These are phyloP conservation scores for Coniosporium apollinis DNA, from an alignment of 495 filamentous ascomycete species.

Conservation along the genomic window DNA sequence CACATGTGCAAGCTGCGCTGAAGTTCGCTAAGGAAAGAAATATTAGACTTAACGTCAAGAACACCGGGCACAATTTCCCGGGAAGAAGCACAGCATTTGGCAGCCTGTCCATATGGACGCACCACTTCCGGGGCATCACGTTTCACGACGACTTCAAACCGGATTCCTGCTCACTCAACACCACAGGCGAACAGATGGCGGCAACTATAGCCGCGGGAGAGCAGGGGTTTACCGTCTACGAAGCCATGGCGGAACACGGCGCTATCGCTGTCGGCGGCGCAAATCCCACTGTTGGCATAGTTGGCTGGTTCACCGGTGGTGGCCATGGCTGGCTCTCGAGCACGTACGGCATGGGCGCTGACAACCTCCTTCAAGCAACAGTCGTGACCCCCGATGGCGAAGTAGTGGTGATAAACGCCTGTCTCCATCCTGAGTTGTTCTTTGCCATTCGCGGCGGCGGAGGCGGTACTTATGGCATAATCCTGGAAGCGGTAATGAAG, in stretches of 20 bases:
- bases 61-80: conserved; percentile 20
- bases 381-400: conserved; percentile 2
- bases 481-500: not conserved
- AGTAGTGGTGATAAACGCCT: not conserved
- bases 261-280: conserved; percentile 7
- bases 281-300: not conserved
- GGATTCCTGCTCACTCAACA: conserved; percentile 3
- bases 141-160: conserved; percentile 16
- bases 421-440: conserved; percentile 10
- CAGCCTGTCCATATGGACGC: conserved; percentile 25
- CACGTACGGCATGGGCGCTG: conserved; percentile 1
- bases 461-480: conserved; percentile 11
- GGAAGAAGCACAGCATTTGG: conserved; percentile 20
- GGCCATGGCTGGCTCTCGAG: conserved; percentile 1
- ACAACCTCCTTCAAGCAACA: conserved; percentile 4
- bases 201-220: conserved; percentile 24
- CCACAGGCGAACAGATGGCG: conserved; percentile 16
- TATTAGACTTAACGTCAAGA: conserved; percentile 14
- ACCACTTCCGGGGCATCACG: conserved; percentile 18
- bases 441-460: conserved; percentile 14
- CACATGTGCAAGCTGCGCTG: not conserved
- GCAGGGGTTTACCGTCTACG: conserved; percentile 4
- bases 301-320: not conserved
- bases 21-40: conserved; percentile 11
- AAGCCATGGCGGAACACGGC: not conserved